Evolutionary conservation across 116 monocot genomes (phyloP).

Genomic region (Trichopus zeylanicus): DNA sequence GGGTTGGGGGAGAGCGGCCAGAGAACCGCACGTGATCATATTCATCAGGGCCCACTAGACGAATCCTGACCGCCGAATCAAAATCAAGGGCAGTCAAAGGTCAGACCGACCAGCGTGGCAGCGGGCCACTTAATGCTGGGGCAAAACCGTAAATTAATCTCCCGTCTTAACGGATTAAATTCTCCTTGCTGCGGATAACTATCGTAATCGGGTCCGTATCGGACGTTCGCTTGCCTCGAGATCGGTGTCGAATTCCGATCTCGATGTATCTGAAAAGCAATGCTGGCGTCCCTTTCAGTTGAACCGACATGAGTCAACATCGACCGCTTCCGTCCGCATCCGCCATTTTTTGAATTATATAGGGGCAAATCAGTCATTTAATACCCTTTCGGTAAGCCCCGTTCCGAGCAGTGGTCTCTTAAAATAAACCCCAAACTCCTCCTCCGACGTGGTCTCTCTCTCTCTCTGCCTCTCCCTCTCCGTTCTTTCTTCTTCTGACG

Average conservation of each 20-base stretch:
- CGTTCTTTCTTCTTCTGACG: no score
- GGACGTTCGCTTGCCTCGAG: background rate
- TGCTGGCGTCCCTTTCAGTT: no score
- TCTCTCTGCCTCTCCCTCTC: background rate
- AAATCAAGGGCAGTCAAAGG: background rate
- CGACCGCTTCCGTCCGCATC: background rate
- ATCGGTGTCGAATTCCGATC: background rate
- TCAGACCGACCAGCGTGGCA: background rate
- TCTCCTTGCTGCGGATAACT: background rate
- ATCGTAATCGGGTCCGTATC: background rate
- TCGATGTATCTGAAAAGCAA: background rate
- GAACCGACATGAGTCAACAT: slow-evolving; percentile 11
- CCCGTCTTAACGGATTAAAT: no score
- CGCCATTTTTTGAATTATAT: background rate
- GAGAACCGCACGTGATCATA: background rate
- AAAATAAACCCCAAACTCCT: background rate
- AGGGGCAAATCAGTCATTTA: slow-evolving; percentile 1
- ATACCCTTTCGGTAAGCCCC: no score
- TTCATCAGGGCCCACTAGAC: background rate
- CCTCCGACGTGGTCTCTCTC: background rate
- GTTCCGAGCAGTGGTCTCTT: no score
- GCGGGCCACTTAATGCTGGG: background rate
- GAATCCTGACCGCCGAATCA: background rate
- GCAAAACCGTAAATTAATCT: background rate
- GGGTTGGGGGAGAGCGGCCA: background rate